Evolutionary conservation across 1,284 basidiomycete species (phyloP), one percentile per base, ranked within the genome.

Genomic region (Phellinidium pouzarii): DNA sequence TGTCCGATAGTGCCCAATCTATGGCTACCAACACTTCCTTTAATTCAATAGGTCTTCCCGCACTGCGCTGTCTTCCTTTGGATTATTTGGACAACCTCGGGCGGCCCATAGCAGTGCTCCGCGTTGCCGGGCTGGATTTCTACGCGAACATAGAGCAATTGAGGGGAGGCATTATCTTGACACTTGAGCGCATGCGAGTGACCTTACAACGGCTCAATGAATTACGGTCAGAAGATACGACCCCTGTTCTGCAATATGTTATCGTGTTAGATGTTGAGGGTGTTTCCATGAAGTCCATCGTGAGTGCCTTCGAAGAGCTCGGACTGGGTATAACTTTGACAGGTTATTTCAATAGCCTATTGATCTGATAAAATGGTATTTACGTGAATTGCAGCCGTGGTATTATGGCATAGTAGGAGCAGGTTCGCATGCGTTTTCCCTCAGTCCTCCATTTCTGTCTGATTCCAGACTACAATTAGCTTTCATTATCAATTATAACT

Each of bases 331-430:
- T 41, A 25, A 25, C 17, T 45, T 19, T n/a, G n/a, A n/a, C 46
- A 22, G 11, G 42, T 37, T 22, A 17, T 50, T 3, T 58, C 51
- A 44, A 52, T 62, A 87, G 80, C 78, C 76, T 59, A 61, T 82
- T 34, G 81, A 87, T 55, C 63, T 86, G 9, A 68, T 84, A 38
- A 71, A 74, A 23, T 88, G 82, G 83, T 74, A 77, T 45, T 61
- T 81, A 55, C 74, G 78, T 59, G 82, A 87, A 61, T 68, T 84
- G 23, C 71, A 82, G 44, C 84, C 84, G 27, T 77, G 79, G 52
- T 91, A 82, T 68, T 86, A 89, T 43, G 87, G 87, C 48, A 78
- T 90, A 78, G 69, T 91, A 40, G 86, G 80, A 34, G 81, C 82
- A 62, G 82, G 85, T 84, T 64, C 59, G 73, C 66, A n/a, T 8